These are phyloP conservation scores for Mycena citricolor DNA, from an alignment of 1,284 basidiomycete genomes.

Conservation along the genomic window DNA sequence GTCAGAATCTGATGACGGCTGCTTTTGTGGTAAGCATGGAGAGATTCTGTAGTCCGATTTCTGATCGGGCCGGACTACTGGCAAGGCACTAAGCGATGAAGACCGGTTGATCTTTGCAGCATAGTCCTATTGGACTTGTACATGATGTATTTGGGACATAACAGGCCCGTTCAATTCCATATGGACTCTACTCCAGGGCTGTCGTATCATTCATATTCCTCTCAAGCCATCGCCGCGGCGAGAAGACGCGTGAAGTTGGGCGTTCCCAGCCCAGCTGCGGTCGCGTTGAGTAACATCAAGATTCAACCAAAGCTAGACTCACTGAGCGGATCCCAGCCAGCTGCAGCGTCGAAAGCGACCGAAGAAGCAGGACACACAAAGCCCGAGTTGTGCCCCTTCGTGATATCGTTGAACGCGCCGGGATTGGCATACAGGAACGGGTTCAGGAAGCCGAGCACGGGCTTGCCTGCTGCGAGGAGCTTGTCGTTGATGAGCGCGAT, in stretches of 20 bases:
- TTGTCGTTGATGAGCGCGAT: slow-evolving; percentile 61
- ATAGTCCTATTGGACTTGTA: no score
- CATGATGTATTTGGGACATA: no score
- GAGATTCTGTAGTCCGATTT: no score
- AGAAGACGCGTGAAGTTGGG: slow-evolving; percentile 29
- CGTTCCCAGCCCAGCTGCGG: slow-evolving; percentile 34
- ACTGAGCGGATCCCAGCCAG: slow-evolving; percentile 60
- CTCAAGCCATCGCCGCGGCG: slow-evolving; percentile 7
- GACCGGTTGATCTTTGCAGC: no score
- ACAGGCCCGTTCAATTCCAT: no score
- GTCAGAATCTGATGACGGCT: no score
- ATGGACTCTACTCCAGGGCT: no score
- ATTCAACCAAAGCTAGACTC: neutral
- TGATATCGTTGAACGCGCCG: slow-evolving; percentile 60
- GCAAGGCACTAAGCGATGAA: no score
- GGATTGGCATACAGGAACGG: slow-evolving; percentile 53
- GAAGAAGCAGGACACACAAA: slow-evolving; percentile 12
- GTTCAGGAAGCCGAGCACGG: slow-evolving; percentile 62
- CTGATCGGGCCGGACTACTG: no score
- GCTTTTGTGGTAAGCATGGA: no score
- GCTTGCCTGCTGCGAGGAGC: slow-evolving; percentile 46
- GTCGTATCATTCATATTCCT: neutral
- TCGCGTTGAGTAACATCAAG: no score
- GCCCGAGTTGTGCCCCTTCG: slow-evolving; percentile 37
- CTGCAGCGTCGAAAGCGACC: slow-evolving; percentile 42